Evolutionary conservation across 108 stramenopile genomes (phyloP).

Genomic region (Stephanodiscus triporus): DNA sequence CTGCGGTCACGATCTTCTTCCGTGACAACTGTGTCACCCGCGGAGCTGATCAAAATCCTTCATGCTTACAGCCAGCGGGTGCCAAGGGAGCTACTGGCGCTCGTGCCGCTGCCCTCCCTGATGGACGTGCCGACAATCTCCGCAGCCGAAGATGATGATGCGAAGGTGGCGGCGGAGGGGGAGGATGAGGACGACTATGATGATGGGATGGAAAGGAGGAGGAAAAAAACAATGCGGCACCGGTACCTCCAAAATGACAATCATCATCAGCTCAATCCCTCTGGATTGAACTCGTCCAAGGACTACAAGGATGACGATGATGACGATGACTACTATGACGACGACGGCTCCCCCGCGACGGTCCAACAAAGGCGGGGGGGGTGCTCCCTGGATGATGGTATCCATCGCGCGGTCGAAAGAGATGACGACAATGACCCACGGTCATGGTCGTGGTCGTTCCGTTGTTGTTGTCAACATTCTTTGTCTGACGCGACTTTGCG

Average conservation of each 20-base stretch:
- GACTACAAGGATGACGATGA: constrained; percentile 8
- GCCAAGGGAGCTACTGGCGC: neutral
- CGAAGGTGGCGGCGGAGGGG: neutral
- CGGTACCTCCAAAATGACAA: too few species aligned
- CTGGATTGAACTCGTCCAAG: constrained; percentile 6
- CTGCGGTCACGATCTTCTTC: neutral
- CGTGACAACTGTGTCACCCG: neutral
- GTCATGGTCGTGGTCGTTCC: too few species aligned
- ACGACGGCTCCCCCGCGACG: too few species aligned
- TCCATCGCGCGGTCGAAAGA: too few species aligned
- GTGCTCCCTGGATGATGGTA: too few species aligned
- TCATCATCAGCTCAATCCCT: neutral
- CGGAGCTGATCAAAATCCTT: neutral
- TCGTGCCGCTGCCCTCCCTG: neutral
- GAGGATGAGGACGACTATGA: too few species aligned
- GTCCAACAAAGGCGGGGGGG: too few species aligned
- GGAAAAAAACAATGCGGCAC: neutral
- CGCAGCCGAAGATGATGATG: neutral
- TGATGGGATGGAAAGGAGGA: too few species aligned
- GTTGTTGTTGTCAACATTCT: too few species aligned
- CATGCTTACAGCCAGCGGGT: neutral
- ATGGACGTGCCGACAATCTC: neutral
- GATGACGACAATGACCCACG: neutral
- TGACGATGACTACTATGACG: too few species aligned
- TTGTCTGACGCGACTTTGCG: too few species aligned